phyloP scores from a whole-genome alignment of 2,329 filamentous ascomycete species.

The Pseudophaeomoniella oleicola region DNA sequence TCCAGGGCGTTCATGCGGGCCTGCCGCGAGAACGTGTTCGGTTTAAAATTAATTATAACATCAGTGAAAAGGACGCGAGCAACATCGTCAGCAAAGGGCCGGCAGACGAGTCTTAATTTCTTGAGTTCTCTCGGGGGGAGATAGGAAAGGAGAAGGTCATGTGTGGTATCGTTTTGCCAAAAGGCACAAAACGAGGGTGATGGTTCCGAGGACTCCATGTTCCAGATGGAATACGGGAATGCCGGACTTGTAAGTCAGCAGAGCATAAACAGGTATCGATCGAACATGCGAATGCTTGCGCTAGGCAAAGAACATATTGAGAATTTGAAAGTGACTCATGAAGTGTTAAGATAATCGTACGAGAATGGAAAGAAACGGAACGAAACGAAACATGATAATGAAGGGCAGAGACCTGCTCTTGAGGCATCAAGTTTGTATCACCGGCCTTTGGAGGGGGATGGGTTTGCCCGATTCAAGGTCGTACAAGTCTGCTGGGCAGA shows the following conservation, averaged over 20 bases:
- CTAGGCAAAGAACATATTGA: too few relatives aligned
- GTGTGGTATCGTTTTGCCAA: constrained; percentile 20
- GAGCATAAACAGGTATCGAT: too few relatives aligned
- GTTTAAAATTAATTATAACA: constrained; percentile 28
- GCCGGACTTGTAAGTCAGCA: too few relatives aligned
- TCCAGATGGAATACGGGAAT: too few relatives aligned
- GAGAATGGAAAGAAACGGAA: too few relatives aligned
- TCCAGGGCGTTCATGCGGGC: constrained; percentile 59
- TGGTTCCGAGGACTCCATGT: background rate
- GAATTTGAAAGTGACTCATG: too few relatives aligned
- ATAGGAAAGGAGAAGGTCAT: constrained; percentile 17
- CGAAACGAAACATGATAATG: too few relatives aligned
- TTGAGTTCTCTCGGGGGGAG: constrained; percentile 18
- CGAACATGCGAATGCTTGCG: too few relatives aligned
- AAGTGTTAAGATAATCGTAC: too few relatives aligned
- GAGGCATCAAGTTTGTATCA: too few relatives aligned
- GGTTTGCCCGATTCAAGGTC: background rate
- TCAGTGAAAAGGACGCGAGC: constrained; percentile 26
- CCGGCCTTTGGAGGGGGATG: too few relatives aligned
- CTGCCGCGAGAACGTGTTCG: constrained; percentile 62
- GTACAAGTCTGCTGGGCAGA: background rate
- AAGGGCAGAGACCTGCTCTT: too few relatives aligned
- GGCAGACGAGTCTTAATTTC: constrained; percentile 21
- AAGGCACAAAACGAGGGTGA: constrained; percentile 7
- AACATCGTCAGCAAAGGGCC: constrained; percentile 17